Percentiles rank a stretch among this genome's conserved stretches.
These are phyloP conservation scores for Kernera saxatilis DNA, from an alignment of 345 rosid genomes.

Conservation along the genomic window DNA sequence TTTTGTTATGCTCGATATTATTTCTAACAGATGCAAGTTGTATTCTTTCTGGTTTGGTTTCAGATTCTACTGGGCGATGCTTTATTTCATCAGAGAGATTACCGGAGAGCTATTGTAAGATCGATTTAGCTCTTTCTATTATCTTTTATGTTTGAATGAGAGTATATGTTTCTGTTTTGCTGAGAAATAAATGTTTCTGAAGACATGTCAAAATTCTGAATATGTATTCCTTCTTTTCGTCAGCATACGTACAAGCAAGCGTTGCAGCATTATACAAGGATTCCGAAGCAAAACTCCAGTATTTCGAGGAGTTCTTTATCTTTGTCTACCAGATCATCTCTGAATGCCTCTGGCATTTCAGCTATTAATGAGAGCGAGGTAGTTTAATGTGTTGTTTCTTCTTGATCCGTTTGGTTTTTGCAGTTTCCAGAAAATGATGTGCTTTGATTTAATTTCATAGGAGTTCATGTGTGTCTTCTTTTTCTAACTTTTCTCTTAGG, in stretches of 20 bases:
- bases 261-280: constrained; percentile 61
- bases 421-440: neutral
- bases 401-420: constrained; percentile 3
- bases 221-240: neutral
- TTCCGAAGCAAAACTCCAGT: constrained; percentile 70
- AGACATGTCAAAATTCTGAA: neutral
- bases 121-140: neutral
- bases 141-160: neutral
- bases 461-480: neutral
- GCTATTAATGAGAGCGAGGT: constrained; percentile 91
- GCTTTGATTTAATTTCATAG: neutral
- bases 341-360: constrained; percentile 60
- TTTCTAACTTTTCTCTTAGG: constrained; percentile 37
- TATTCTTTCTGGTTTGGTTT: constrained; percentile 2
- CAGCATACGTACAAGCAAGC: constrained; percentile 89
- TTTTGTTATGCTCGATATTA: neutral
- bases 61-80: constrained; percentile 93
- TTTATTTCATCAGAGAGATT: constrained; percentile 73
- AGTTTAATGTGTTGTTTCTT: neutral
- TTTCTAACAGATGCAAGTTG: neutral
- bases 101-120: constrained; percentile 83
- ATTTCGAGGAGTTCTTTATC: constrained; percentile 67
- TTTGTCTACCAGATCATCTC: constrained; percentile 61
- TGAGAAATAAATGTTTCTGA: neutral
- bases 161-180: neutral